Base-by-base conservation (phyloP, 2,329 filamentous ascomycete genomes). In the Neopestalotiopsis clavispora region DNA sequence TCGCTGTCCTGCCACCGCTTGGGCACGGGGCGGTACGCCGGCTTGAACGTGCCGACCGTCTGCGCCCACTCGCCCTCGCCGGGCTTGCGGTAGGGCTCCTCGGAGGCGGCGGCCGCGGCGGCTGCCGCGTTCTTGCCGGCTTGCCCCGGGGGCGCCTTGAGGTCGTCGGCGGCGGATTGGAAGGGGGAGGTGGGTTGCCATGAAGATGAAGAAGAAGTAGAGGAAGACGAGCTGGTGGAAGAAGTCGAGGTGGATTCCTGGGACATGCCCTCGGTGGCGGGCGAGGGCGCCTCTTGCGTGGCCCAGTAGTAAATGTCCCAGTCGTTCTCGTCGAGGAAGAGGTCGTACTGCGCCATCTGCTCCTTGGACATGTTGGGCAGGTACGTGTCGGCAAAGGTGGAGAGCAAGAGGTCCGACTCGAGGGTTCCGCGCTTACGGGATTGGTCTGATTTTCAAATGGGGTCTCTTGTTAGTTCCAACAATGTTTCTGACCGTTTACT, bases 291-390 rank as follows among this genome's bases (percentile, higher is more conserved):
- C 74, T 94, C 90, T 81, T 99, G 96, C 17, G 96, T 99, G 3
- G 93, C 94, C 96, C 96, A 99, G 87, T 99, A 99, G 86, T 99
- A 99, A 71, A 99, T 98, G 80, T 99, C 96, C 96, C 96, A 99
- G 84, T 99, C 96, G 82, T 99, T 99, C 84, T 99, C 96, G 81
- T 99, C 96, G 68, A 99, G 90, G 85, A 99, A 97, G 34, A 87
- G 84, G 80, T 98, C 95, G 84, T 96, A 98, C 81, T 97, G 89
- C 75, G 88, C 82, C 74, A 98, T 90, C 78, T 97, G 92, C 65
- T 85, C 81, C 5, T 84, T 80, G 1, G 88, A 89, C 93, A 99
- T 97, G 70, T 83, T 84, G 58, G 86, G 84, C 28, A 99, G 90
- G 81, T 97, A 87, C 67, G 86, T 84, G 73, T 95, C 90, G 72